These are phyloP conservation scores for Salix suchowensis DNA, from an alignment of 345 rosid species.

Conservation along the genomic window DNA sequence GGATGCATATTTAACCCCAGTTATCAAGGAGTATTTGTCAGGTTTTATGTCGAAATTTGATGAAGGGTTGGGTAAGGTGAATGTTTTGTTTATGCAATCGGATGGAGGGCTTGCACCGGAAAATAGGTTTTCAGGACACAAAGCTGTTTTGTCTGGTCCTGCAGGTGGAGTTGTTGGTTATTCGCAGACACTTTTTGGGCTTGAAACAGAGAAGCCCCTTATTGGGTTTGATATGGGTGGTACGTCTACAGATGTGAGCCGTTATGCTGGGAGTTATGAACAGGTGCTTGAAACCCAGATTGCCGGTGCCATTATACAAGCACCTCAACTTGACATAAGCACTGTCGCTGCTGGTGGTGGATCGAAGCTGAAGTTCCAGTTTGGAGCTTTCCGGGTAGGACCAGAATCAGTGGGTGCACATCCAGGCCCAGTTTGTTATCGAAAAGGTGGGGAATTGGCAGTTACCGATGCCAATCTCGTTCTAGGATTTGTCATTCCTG, in stretches of 20 bases:
- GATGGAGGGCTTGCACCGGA: conserved; percentile 98
- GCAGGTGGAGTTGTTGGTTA: conserved; percentile 99
- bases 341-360: conserved; percentile 99
- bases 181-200: conserved; percentile 83
- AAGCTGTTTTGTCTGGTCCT: conserved; percentile 95
- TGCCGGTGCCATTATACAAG: conserved; percentile 93
- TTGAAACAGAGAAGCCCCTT: conserved; percentile 85
- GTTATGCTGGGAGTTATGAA: conserved; percentile 93
- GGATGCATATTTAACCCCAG: conserved; percentile 93
- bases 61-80: conserved; percentile 63
- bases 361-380: conserved; percentile 79
- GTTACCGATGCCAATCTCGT: conserved; percentile 92
- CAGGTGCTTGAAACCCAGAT: conserved; percentile 98
- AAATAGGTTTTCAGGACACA: conserved; percentile 90
- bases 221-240: conserved; percentile 99
- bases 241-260: conserved; percentile 94
- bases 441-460: conserved; percentile 90
- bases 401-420: conserved; percentile 98
- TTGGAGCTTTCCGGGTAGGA: conserved; percentile 91
- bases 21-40: conserved; percentile 79
- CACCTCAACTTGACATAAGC: conserved; percentile 95
- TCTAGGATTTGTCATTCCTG: conserved; percentile 88
- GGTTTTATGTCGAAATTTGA: conserved; percentile 90
- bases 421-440: conserved; percentile 93
- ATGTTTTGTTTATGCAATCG: conserved; percentile 94